phyloP scores from a whole-genome alignment of 2,329 filamentous ascomycete genomes.

The Reticulascus tulasneorum region DNA sequence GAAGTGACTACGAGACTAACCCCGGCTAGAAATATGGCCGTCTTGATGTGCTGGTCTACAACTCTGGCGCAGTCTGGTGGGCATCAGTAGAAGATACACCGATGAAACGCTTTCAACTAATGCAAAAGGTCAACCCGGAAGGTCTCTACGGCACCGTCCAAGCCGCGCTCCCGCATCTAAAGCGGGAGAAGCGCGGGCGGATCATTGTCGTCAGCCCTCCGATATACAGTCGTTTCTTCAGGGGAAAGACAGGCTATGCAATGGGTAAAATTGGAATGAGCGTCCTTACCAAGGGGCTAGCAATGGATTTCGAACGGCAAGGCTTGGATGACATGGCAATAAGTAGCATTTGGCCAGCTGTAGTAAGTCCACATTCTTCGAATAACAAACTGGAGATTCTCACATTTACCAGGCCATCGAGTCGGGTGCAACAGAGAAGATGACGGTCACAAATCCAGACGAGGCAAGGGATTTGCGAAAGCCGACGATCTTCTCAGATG shows the following conservation, averaged over 20 bases:
- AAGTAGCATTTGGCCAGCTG: constrained; percentile 78
- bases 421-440: constrained; percentile 65
- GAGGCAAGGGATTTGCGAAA: constrained; percentile 60
- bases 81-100: constrained; percentile 68
- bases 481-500: constrained; percentile 73
- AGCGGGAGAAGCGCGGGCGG: constrained; percentile 47
- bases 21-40: constrained; percentile 47
- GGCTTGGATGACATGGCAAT: constrained; percentile 67
- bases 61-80: constrained; percentile 85
- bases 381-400: background rate
- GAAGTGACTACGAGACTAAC: constrained; percentile 1
- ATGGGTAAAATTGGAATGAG: constrained; percentile 78
- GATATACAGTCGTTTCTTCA: constrained; percentile 80
- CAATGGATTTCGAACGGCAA: constrained; percentile 74
- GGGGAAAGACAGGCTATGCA: constrained; percentile 82
- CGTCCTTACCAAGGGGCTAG: constrained; percentile 74
- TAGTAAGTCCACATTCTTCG: constrained; percentile 42
- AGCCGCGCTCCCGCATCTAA: constrained; percentile 64
- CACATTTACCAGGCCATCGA: constrained; percentile 53
- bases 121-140: constrained; percentile 71
- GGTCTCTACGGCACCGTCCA: constrained; percentile 73
- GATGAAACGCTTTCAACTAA: constrained; percentile 67
- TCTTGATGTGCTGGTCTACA: constrained; percentile 76
- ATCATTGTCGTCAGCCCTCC: constrained; percentile 79
- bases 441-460: constrained; percentile 38